These are phyloP conservation scores for Naganishia onofrii DNA, from an alignment of 768 basidiomycete genomes.

Conservation along the genomic window DNA sequence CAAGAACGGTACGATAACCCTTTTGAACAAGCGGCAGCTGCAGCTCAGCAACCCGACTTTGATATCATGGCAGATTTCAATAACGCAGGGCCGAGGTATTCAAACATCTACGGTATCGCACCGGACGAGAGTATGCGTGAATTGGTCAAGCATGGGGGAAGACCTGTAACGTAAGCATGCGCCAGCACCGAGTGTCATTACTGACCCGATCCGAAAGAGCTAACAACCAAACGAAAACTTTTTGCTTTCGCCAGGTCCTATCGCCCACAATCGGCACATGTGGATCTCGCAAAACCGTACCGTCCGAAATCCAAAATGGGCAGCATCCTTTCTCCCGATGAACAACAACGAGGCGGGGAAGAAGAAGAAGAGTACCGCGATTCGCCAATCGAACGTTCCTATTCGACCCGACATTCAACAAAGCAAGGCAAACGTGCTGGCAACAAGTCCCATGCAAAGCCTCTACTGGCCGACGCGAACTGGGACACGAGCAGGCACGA, in stretches of 20 bases:
- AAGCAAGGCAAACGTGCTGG: not conserved
- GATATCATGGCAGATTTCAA: conserved; percentile 32
- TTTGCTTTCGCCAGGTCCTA: not conserved
- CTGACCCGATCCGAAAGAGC: too few relatives aligned
- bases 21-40: not conserved
- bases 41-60: conserved; percentile 8
- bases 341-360: not conserved
- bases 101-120: conserved; percentile 21
- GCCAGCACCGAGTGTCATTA: too few relatives aligned
- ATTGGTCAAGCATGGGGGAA: conserved; percentile 14
- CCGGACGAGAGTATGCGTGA: conserved; percentile 20
- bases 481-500: conserved; percentile 19
- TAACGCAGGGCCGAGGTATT: conserved; percentile 32
- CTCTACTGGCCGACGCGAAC: conserved; percentile 5
- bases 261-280: not conserved
- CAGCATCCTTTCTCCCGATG: not conserved
- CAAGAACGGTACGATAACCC: conserved; percentile 19
- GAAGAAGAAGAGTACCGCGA: not conserved
- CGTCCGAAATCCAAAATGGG: conserved; percentile 2
- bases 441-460: not conserved
- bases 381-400: conserved; percentile 20
- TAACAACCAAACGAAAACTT: too few relatives aligned
- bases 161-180: conserved; percentile 17
- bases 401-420: conserved; percentile 10
- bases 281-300: conserved; percentile 19